These are phyloP conservation scores for Candolleomyces aberdarensis DNA, from an alignment of 768 basidiomycete species.

Conservation along the genomic window DNA sequence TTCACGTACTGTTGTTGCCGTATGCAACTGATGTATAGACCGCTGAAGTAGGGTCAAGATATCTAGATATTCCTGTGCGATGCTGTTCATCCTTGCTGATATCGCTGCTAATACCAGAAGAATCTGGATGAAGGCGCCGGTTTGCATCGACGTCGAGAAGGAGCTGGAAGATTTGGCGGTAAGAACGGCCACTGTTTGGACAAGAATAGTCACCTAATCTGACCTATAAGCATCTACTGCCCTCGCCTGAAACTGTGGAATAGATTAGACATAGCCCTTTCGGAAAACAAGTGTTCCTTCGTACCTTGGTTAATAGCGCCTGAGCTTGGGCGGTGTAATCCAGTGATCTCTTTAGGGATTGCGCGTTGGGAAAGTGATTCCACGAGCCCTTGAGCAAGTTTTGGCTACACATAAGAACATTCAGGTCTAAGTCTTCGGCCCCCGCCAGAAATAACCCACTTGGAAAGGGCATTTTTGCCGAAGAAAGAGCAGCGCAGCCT, in stretches of 20 bases:
- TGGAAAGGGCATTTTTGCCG: conserved; percentile 30
- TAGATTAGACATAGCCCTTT: not conserved
- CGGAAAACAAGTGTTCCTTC: not conserved
- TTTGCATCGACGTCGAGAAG: conserved; percentile 62
- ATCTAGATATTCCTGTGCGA: conserved; percentile 44
- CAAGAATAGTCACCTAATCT: conserved; percentile 12
- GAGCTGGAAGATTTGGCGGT: conserved; percentile 37
- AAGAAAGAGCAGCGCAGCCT: conserved; percentile 51
- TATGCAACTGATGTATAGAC: conserved; percentile 6
- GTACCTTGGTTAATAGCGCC: not conserved
- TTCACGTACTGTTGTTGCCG: not conserved
- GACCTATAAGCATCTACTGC: conserved; percentile 52
- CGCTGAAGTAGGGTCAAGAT: conserved; percentile 22
- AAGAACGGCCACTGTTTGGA: not conserved
- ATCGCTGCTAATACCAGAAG: conserved; percentile 61
- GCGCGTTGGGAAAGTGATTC: conserved; percentile 52
- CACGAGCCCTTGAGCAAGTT: conserved; percentile 60
- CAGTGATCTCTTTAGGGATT: conserved; percentile 14
- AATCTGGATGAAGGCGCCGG: conserved; percentile 70
- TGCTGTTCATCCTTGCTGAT: conserved; percentile 49
- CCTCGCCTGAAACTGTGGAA: conserved; percentile 21
- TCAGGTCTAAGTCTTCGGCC: not conserved
- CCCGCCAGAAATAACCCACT: conserved; percentile 27
- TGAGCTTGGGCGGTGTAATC: conserved; percentile 32
- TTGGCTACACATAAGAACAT: conserved; percentile 29